These are phyloP conservation scores for Xanthoceras sorbifolium DNA, from an alignment of 345 rosid genomes.

Conservation along the genomic window DNA sequence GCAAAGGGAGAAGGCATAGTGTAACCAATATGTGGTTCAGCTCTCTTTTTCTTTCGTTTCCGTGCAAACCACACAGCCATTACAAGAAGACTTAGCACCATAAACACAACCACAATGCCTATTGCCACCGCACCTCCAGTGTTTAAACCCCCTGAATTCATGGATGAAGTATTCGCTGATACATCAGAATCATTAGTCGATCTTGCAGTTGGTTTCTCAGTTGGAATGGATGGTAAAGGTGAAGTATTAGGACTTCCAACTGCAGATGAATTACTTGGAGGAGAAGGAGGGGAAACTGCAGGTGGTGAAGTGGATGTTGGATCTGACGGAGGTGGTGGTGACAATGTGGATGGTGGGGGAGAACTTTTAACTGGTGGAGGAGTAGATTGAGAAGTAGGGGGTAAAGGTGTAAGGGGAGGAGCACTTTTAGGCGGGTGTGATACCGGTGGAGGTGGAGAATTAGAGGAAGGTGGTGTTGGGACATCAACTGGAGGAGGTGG, in stretches of 20 bases:
- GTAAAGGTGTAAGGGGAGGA: constrained; percentile 37
- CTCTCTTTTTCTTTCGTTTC: constrained; percentile 58
- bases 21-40: constrained; percentile 49
- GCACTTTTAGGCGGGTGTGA: constrained; percentile 40
- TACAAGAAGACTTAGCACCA: constrained; percentile 64
- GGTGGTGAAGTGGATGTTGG: constrained; percentile 54
- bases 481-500: constrained; percentile 35
- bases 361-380: constrained; percentile 49
- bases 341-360: constrained; percentile 41
- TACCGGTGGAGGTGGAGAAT: constrained; percentile 50
- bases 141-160: constrained; percentile 41
- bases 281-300: constrained; percentile 51
- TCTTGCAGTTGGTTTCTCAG: constrained; percentile 78
- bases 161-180: constrained; percentile 40
- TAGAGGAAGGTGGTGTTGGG: constrained; percentile 36
- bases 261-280: constrained; percentile 47
- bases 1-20: constrained; percentile 74
- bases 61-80: constrained; percentile 68
- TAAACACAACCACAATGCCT: constrained; percentile 65
- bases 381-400: constrained; percentile 37
- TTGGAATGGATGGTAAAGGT: constrained; percentile 64
- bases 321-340: constrained; percentile 50
- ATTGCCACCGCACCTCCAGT: constrained; percentile 62
- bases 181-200: constrained; percentile 45
- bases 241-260: constrained; percentile 40